Base-by-base conservation (phyloP, 805 yeast genomes). In the Candida nemodendra region DNA sequence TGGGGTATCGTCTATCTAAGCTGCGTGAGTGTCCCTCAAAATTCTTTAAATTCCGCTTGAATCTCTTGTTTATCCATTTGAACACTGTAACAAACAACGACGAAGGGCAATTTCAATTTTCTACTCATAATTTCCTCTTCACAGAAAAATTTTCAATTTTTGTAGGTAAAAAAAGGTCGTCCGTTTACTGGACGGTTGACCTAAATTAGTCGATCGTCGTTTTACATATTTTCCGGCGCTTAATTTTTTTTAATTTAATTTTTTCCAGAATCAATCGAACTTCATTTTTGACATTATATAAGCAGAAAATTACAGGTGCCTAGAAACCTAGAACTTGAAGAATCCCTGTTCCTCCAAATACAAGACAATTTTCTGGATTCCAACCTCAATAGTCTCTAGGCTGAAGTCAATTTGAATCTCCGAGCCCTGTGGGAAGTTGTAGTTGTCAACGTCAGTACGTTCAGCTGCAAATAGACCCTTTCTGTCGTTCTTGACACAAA, bases 271-370 rank as follows among this genome's bases (percentile, higher is more conserved):
- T n/a, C n/a, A n/a, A n/a, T n/a, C n/a, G n/a, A n/a, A n/a, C n/a
- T n/a, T n/a, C n/a, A n/a, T n/a, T n/a, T n/a, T n/a, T n/a, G n/a
- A n/a, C n/a, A n/a, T n/a, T n/a, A n/a, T n/a, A n/a, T n/a, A n/a
- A n/a, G n/a, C 29, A 26, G 29, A 26, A 26, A n/a, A 12, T 8
- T 26, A 9, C 8, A 8, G 13, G 11, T 29, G 13, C 18, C 11
- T 9, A 5, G 9, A 32, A n/a, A 24, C 12, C 52, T 63, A 72
- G 50, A 73, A 74, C 43, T 65, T 66, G 65, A 85, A 86, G 67
- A 84, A 90, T 13, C 95, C 95, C 65, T 89, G 86, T 54, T 81
- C 79, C 64, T 85, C 88, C 51, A 90, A 74, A 59, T 80, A 73
- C 43, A 79, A 66, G 24, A 84, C 81, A 47, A 85, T 76, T 61